phyloP scores from a whole-genome alignment of 2,329 filamentous ascomycete species.

The Trichoderma sp. region DNA sequence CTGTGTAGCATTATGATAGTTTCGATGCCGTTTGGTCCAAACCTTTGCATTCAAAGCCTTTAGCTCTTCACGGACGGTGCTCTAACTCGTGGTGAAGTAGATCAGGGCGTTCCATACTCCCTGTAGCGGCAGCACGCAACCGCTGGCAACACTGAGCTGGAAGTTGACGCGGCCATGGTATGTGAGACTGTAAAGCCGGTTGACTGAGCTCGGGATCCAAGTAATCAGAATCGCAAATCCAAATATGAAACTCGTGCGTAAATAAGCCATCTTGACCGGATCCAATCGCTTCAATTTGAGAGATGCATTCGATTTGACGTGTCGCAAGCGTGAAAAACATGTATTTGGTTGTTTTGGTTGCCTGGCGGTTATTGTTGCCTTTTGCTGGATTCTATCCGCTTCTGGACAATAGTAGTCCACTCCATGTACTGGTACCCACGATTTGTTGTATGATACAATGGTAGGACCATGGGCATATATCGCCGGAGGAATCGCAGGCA shows the following conservation, averaged over 20 bases:
- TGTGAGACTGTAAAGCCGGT: constrained; percentile 70
- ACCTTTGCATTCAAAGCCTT: constrained; percentile 30
- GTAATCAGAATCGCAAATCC: constrained; percentile 62
- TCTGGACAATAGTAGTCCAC: constrained; percentile 24
- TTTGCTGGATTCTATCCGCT: constrained; percentile 31
- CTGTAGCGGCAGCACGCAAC: constrained; percentile 74
- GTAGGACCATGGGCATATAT: constrained; percentile 4
- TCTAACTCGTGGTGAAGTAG: constrained; percentile 69
- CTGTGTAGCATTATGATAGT: constrained; percentile 31
- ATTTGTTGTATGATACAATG: constrained; percentile 29
- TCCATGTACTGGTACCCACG: constrained; percentile 34
- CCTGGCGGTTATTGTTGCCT: constrained; percentile 39
- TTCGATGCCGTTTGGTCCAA: constrained; percentile 20
- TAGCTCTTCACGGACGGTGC: constrained; percentile 38
- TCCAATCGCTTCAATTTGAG: constrained; percentile 47
- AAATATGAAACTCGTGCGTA: constrained; percentile 64
- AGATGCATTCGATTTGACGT: constrained; percentile 38
- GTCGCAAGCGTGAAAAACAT: constrained; percentile 34
- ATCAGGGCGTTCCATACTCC: constrained; percentile 81
- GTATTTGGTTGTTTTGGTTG: constrained; percentile 27
- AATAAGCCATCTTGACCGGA: constrained; percentile 62
- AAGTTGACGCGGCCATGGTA: constrained; percentile 57
- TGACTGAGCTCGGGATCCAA: constrained; percentile 70
- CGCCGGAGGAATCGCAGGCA: constrained; percentile 30
- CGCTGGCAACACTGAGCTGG: constrained; percentile 68